Conservation (phyloP, 2,329 filamentous ascomycete species). For the Sclerotinia minor region DNA sequence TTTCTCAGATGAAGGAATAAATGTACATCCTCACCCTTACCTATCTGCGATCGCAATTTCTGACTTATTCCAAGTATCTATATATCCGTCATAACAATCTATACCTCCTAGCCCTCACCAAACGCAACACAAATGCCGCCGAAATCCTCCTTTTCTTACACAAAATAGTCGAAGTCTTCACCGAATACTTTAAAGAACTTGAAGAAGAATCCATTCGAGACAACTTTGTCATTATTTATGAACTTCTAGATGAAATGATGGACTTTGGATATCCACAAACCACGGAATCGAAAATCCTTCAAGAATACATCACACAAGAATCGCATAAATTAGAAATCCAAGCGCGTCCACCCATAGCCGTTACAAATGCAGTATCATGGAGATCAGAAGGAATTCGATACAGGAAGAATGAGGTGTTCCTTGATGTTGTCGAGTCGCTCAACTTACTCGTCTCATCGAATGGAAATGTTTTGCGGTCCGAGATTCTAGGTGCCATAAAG, state of each 20-base stretch:
- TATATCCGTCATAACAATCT: slow-evolving; percentile 99
- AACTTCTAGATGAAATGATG: slow-evolving; percentile 99
- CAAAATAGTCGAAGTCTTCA: slow-evolving; percentile 98
- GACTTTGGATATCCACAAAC: slow-evolving; percentile 99
- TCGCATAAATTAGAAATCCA: slow-evolving; percentile 98
- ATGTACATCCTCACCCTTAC: slow-evolving; percentile 57
- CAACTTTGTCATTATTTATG: slow-evolving; percentile 99
- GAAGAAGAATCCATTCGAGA: slow-evolving; percentile 98
- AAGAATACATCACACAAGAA: slow-evolving; percentile 99
- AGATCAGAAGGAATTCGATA: slow-evolving; percentile 97
- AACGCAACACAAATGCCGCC: slow-evolving; percentile 97
- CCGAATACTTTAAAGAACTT: slow-evolving; percentile 98
- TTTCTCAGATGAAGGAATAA: slow-evolving; percentile 98
- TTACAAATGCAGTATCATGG: slow-evolving; percentile 98
- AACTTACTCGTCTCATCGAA: slow-evolving; percentile 93
- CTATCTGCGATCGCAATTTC: slow-evolving; percentile 23
- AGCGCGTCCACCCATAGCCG: slow-evolving; percentile 91
- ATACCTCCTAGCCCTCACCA: slow-evolving; percentile 94
- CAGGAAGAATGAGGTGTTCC: slow-evolving; percentile 98
- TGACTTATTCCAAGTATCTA: slow-evolving; percentile 67
- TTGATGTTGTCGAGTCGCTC: slow-evolving; percentile 94
- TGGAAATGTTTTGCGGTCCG: slow-evolving; percentile 91
- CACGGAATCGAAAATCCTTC: slow-evolving; percentile 96
- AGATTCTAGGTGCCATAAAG: slow-evolving; percentile 96
- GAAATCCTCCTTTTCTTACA: slow-evolving; percentile 98